Percentiles rank a stretch among this genome's conserved stretches.
Evolutionary conservation across 306 rosid species (phyloP).

Genomic region (Casuarina equisetifolia): DNA sequence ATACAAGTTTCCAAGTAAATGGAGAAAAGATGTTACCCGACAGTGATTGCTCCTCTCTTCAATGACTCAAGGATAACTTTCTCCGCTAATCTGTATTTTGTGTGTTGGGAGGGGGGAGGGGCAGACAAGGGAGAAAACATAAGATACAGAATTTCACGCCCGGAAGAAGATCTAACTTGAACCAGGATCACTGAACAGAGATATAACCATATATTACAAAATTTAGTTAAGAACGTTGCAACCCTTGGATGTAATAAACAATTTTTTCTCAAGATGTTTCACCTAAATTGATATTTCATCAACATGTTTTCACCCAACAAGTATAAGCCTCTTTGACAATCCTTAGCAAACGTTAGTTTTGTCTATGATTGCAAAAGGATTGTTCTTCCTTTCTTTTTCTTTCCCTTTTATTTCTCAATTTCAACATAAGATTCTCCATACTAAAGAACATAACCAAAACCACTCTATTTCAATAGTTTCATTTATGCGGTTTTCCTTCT

Average conservation of each 20-base stretch:
- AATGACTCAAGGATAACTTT: slow-evolving; percentile 70
- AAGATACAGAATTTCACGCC: slow-evolving; percentile 10
- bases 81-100: slow-evolving; percentile 70
- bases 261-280: not conserved
- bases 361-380: not conserved
- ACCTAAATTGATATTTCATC: not conserved
- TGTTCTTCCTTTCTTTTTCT: not conserved
- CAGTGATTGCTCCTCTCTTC: slow-evolving; percentile 46
- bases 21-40: slow-evolving; percentile 55
- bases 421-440: not conserved
- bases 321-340: not conserved
- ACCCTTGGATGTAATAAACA: not conserved
- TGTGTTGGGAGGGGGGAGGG: slow-evolving; percentile 15
- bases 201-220: not conserved
- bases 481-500: not conserved
- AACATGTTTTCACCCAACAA: not conserved
- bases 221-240: not conserved
- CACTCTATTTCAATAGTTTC: not conserved
- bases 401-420: not conserved
- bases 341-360: not conserved
- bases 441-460: not conserved
- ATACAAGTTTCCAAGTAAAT: slow-evolving; percentile 20
- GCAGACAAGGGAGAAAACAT: slow-evolving; percentile 12
- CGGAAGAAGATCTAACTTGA: not conserved
- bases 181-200: not conserved